Base-by-base conservation (phyloP, 139 green algal species). In the Edaphochlamys debaryana region DNA sequence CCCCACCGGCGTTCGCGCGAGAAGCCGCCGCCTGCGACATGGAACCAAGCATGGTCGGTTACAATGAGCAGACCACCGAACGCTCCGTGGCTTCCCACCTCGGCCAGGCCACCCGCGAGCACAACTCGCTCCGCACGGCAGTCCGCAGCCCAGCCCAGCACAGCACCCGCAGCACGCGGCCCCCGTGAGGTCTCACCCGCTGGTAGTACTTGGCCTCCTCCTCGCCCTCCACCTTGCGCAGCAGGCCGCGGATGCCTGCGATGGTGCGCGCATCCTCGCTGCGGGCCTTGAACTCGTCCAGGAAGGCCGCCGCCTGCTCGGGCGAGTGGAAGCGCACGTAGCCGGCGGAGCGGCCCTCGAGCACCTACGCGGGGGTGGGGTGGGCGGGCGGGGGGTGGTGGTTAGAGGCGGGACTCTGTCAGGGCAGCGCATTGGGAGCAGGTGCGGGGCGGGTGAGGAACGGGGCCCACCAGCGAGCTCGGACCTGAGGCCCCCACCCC, bases 161-260 rank as follows among this genome's bases (percentile, higher is more conserved):
- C 45, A 9, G 13, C 11, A 9, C 45, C 45, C 9, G 9, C 45
- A 13, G 45, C 11, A 9, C 45, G 45, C 45, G 9, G 9, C 45
- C 45, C 45, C 45, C 11, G 45, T 54, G 11, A 22, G 9, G 11
- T 54, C 86, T 79, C 37, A 93, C 87, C 79, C 89, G 86, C 68
- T 91, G 89, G 70, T 93, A 87, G 69, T 90, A 96, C 8, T 88
- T 72, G 42, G 73, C 32, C 85, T 96, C 94, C 69, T 94, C 91
- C 11, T 95, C 86, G 1, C 94, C 94, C 64, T 94, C 89, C 60
- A 95, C 82, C 38, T 89, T 54, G 7, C 40, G 58, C 72, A 96
- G 48, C 0, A 20, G 32, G 19, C 91, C 92, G 20, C 69, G 71
- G 56, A 90, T 79, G 32, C 84, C 84, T 6, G 85, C 91, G 25